Evolutionary conservation across 768 basidiomycete genomes (phyloP).

Genomic region (Chalciporus pseudorubinellus): DNA sequence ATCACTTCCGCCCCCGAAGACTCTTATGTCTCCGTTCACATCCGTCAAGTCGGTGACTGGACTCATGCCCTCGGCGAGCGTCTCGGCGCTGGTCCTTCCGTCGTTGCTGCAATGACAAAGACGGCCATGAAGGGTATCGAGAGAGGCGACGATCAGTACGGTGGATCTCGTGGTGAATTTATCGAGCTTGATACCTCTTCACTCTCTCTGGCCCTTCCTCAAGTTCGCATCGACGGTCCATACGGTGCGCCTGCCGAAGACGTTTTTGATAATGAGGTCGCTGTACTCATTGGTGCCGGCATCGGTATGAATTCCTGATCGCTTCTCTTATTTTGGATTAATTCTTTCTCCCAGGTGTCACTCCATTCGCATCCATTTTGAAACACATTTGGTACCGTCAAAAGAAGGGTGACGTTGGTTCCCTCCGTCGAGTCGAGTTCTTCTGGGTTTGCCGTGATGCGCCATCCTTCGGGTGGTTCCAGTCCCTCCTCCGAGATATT

Average conservation of each 20-base stretch:
- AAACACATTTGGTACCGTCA: constrained; percentile 97
- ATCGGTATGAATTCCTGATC: constrained; percentile 56
- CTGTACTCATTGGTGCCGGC: constrained; percentile 89
- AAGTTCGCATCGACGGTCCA: constrained; percentile 82
- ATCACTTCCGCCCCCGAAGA: constrained; percentile 96
- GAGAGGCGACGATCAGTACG: constrained; percentile 47
- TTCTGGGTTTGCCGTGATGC: constrained; percentile 93
- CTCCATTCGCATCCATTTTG: constrained; percentile 91
- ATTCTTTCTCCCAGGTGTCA: constrained; percentile 56
- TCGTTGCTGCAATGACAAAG: constrained; percentile 75
- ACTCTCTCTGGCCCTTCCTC: constrained; percentile 56
- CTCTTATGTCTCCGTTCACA: constrained; percentile 87
- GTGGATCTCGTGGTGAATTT: constrained; percentile 68
- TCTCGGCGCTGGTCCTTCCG: constrained; percentile 75
- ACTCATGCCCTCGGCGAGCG: constrained; percentile 81
- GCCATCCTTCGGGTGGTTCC: constrained; percentile 99
- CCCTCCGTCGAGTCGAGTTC: constrained; percentile 87
- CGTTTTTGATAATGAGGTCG: constrained; percentile 82
- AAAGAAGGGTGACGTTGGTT: constrained; percentile 69
- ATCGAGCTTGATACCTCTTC: constrained; percentile 66
- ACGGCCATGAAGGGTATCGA: constrained; percentile 76
- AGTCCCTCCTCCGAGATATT: constrained; percentile 81
- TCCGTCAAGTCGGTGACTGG: constrained; percentile 92
- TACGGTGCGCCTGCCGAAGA: constrained; percentile 94
- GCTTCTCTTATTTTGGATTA: neutral